A percentile compares a stretch with the other conserved stretches of the same genome.
Conservation (phyloP, 176 grass and related monocot species). For the barley (Hordeum vulgare) region DNA sequence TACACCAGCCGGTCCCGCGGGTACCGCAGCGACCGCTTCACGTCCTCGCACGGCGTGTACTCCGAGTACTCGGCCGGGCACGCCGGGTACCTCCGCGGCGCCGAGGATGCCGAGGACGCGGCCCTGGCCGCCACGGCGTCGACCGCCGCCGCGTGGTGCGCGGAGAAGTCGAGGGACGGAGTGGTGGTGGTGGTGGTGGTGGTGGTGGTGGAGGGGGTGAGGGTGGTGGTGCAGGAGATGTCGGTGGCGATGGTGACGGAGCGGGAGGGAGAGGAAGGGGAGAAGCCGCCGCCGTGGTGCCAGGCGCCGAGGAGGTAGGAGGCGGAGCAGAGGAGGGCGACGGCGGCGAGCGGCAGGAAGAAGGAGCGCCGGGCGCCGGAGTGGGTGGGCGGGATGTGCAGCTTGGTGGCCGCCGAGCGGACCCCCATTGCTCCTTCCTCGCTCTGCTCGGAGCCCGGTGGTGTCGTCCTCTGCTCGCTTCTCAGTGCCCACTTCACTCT, state of each 20-base stretch:
- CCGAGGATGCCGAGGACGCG: neutral
- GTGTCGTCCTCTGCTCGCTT: neutral
- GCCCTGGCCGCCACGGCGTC: neutral
- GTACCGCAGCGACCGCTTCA: slow-evolving; percentile 68
- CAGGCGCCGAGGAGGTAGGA: slow-evolving; percentile 56
- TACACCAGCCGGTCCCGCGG: slow-evolving; percentile 78
- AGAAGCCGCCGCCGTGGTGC: slow-evolving; percentile 43
- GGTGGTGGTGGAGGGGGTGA: neutral
- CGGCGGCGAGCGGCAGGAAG: slow-evolving; percentile 27
- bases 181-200: neutral
- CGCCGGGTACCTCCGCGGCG: slow-evolving; percentile 25
- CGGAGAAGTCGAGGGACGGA: slow-evolving; percentile 22
- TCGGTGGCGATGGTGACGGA: slow-evolving; percentile 24
- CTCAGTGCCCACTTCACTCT: neutral
- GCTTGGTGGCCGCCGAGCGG: slow-evolving; percentile 48
- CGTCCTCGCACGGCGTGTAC: slow-evolving; percentile 96
- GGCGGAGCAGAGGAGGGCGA: slow-evolving; percentile 44
- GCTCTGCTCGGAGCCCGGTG: neutral
- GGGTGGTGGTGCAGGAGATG: slow-evolving; percentile 21
- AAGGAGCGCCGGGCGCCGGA: slow-evolving; percentile 19
- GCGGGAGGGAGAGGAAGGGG: slow-evolving; percentile 14
- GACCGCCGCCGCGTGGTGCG: slow-evolving; percentile 22
- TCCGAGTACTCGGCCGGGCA: slow-evolving; percentile 69
- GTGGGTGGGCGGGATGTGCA: slow-evolving; percentile 32
- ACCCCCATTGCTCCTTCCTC: slow-evolving; percentile 26